These are phyloP conservation scores for Pythium rishiriense DNA, from an alignment of 352 stramenopile species.

Conservation along the genomic window DNA sequence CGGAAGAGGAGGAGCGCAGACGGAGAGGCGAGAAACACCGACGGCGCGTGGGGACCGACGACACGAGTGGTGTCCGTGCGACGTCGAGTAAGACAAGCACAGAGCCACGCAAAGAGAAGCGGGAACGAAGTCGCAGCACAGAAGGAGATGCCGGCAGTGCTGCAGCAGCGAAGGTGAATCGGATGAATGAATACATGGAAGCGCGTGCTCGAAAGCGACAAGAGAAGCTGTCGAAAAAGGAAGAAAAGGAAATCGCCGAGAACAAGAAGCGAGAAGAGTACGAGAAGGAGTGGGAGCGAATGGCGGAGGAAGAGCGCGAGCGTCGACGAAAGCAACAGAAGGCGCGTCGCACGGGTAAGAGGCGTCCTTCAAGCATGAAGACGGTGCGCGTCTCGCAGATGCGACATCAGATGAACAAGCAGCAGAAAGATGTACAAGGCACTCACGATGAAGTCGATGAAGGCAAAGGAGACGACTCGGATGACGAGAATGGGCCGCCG, in stretches of 20 bases:
- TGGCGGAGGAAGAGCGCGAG: slow-evolving; percentile 85
- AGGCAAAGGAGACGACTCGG: slow-evolving; percentile 14
- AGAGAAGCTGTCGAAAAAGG: slow-evolving; percentile 76
- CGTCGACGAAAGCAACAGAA: slow-evolving; percentile 82
- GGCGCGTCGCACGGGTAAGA: slow-evolving; percentile 55
- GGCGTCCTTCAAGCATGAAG: slow-evolving; percentile 80
- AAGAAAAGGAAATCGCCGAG: slow-evolving; percentile 71
- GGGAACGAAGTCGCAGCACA: slow-evolving; percentile 26
- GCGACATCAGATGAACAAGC: slow-evolving; percentile 78
- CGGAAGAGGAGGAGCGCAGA: background rate
- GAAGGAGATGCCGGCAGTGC: slow-evolving; percentile 25
- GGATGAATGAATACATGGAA: slow-evolving; percentile 91
- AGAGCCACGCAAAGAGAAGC: slow-evolving; percentile 13
- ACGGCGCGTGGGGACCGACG: background rate
- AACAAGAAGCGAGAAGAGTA: slow-evolving; percentile 83
- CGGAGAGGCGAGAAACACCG: background rate
- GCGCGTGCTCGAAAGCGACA: slow-evolving; percentile 71
- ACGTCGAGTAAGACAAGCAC: background rate
- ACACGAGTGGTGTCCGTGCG: background rate
- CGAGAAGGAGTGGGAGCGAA: slow-evolving; percentile 88
- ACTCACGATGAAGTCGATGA: slow-evolving; percentile 4
- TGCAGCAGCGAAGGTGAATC: slow-evolving; percentile 47
- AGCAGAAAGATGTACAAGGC: slow-evolving; percentile 41
- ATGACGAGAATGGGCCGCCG: slow-evolving; percentile 42
- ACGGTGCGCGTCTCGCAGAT: slow-evolving; percentile 83